A percentile compares a stretch with the other conserved stretches of the same genome.
These are phyloP conservation scores for Mycena metata DNA, from an alignment of 768 basidiomycete species.

Conservation along the genomic window DNA sequence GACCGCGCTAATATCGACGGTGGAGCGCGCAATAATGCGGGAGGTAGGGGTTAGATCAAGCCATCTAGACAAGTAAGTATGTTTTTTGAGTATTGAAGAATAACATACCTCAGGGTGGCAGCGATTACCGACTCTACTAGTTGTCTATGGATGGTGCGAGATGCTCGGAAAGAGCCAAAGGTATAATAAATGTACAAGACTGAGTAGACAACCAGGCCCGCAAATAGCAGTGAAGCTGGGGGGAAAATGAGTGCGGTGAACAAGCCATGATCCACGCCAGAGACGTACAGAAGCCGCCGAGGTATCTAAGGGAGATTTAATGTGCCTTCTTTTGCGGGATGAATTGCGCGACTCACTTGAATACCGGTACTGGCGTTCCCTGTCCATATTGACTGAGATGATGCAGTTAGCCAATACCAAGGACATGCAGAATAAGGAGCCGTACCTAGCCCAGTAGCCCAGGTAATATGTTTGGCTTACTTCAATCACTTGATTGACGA, in stretches of 20 bases:
- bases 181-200: conserved; percentile 56
- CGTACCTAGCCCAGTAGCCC: conserved; percentile 40
- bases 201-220: conserved; percentile 49
- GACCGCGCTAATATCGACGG: conserved; percentile 73
- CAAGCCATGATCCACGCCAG: not conserved
- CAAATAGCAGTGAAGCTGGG: conserved; percentile 49
- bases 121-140: conserved; percentile 68
- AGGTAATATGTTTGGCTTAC: conserved; percentile 39
- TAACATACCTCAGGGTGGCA: conserved; percentile 63
- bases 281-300: conserved; percentile 24
- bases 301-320: conserved; percentile 9
- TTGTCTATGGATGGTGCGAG: conserved; percentile 64
- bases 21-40: conserved; percentile 75
- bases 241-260: not conserved
- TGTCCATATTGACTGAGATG: conserved; percentile 46
- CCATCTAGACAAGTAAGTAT: conserved; percentile 52
- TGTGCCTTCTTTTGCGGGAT: not conserved
- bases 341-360: conserved; percentile 47
- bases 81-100: not conserved
- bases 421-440: not conserved
- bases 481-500: conserved; percentile 9
- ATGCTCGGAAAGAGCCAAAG: conserved; percentile 67
- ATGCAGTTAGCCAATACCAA: no score
- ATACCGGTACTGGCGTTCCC: conserved; percentile 49
- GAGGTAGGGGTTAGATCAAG: conserved; percentile 60